Conservation (phyloP, 352 stramenopile genomes). For the Globisporangium lucens region DNA sequence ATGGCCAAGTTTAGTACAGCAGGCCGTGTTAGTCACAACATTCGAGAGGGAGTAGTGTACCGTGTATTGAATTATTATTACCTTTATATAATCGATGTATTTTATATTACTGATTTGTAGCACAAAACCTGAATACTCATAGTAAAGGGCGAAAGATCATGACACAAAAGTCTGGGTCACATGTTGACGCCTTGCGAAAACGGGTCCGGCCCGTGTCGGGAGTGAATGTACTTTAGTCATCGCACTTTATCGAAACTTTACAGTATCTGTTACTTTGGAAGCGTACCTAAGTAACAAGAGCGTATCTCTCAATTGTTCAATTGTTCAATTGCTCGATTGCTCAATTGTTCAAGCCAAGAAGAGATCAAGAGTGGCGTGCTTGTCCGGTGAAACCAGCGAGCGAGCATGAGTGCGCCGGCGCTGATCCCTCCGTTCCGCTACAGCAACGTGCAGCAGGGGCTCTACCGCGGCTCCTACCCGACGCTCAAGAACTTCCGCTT, state of each 20-base stretch:
- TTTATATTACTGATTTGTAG: no score
- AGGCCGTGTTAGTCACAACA: neutral
- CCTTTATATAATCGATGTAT: neutral
- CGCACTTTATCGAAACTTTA: neutral
- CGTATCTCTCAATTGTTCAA: no score
- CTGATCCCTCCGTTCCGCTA: constrained; percentile 87
- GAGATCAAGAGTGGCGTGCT: no score
- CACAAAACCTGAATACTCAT: neutral
- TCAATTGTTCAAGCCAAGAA: no score
- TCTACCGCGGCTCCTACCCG: constrained; percentile 81
- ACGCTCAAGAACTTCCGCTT: constrained; percentile 89
- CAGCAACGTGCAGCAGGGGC: constrained; percentile 73
- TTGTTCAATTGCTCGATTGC: no score
- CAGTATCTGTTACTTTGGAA: no score
- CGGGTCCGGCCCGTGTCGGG: no score
- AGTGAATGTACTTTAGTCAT: neutral
- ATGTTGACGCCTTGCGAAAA: neutral
- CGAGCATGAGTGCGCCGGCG: constrained; percentile 47
- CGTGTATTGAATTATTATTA: neutral
- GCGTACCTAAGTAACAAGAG: no score
- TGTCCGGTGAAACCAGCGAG: neutral
- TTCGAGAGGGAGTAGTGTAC: neutral
- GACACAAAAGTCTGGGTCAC: neutral
- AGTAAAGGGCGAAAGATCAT: neutral
- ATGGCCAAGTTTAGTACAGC: neutral